A percentile compares a stretch with the other conserved stretches of the same genome.
phyloP scores from a whole-genome alignment of 2,329 filamentous ascomycete species.

The Penicillium glabrum region DNA sequence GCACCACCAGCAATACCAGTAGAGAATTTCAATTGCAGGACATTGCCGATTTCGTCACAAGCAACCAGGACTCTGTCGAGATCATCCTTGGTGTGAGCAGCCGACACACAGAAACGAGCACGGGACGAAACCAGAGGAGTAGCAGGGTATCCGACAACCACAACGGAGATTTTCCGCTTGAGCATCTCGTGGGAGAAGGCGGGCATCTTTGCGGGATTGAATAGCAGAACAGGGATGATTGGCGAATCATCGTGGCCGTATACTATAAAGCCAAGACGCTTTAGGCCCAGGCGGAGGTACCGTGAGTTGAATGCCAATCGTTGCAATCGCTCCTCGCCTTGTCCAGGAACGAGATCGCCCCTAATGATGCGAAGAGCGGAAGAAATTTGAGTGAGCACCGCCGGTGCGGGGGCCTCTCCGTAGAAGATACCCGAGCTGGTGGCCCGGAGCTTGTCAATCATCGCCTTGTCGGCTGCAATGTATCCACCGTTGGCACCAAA shows the following conservation, averaged over 20 bases:
- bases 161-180: slow-evolving; percentile 93
- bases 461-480: slow-evolving; percentile 80
- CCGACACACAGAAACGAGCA: slow-evolving; percentile 91
- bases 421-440: slow-evolving; percentile 84
- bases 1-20: slow-evolving; percentile 89
- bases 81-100: slow-evolving; percentile 97
- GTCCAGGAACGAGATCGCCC: slow-evolving; percentile 82
- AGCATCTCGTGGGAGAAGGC: slow-evolving; percentile 99
- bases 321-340: slow-evolving; percentile 93
- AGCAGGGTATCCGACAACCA: slow-evolving; percentile 95
- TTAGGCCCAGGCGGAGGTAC: slow-evolving; percentile 94
- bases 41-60: slow-evolving; percentile 88
- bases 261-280: slow-evolving; percentile 93
- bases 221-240: slow-evolving; percentile 90
- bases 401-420: slow-evolving; percentile 83
- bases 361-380: slow-evolving; percentile 84
- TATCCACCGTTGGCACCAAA: slow-evolving; percentile 98
- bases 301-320: slow-evolving; percentile 97
- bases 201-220: slow-evolving; percentile 98
- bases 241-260: slow-evolving; percentile 98
- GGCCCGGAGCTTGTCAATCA: slow-evolving; percentile 86
- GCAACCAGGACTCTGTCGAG: slow-evolving; percentile 84
- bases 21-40: slow-evolving; percentile 95
- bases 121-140: slow-evolving; percentile 94
- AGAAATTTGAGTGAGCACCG: slow-evolving; percentile 87